phyloP scores from a whole-genome alignment of 805 yeast species.

The Starmera pachycereana region DNA sequence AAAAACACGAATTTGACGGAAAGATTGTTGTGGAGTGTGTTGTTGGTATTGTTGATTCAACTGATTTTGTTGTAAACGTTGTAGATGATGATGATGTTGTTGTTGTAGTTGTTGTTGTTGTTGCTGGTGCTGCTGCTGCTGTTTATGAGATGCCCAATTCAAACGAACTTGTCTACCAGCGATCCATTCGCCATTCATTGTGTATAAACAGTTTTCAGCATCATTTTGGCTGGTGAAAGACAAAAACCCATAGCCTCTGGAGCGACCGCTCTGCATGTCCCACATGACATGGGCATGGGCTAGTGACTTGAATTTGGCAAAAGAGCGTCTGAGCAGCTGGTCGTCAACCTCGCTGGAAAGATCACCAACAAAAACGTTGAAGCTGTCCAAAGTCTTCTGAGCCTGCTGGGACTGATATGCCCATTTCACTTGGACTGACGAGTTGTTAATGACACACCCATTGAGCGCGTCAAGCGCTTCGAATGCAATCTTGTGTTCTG shows the following conservation, averaged over 20 bases:
- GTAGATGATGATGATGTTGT: too few species aligned
- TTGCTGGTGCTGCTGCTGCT: slow-evolving; percentile 22
- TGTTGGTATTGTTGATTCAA: background rate
- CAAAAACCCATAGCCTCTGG: slow-evolving; percentile 88
- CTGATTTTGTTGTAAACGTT: slow-evolving; percentile 1
- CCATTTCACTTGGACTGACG: slow-evolving; percentile 61
- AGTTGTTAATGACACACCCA: slow-evolving; percentile 44
- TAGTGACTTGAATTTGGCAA: slow-evolving; percentile 46
- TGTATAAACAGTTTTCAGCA: slow-evolving; percentile 61
- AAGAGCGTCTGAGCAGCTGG: slow-evolving; percentile 50
- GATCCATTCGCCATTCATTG: slow-evolving; percentile 65
- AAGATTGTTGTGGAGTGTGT: slow-evolving; percentile 4
- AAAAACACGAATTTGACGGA: slow-evolving; percentile 1
- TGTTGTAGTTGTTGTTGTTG: slow-evolving; percentile 7
- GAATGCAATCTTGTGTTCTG: slow-evolving; percentile 44
- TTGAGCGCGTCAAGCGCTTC: slow-evolving; percentile 51
- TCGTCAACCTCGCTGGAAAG: slow-evolving; percentile 75
- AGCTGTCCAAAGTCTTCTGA: slow-evolving; percentile 39
- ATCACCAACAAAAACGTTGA: slow-evolving; percentile 80
- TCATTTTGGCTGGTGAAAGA: slow-evolving; percentile 57
- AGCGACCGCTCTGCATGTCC: slow-evolving; percentile 92
- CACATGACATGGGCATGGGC: slow-evolving; percentile 91
- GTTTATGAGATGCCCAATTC: slow-evolving; percentile 82
- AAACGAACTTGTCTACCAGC: slow-evolving; percentile 72
- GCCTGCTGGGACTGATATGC: slow-evolving; percentile 77